Conservation (phyloP, 2,329 filamentous ascomycete genomes). For the Claviceps citrina region DNA sequence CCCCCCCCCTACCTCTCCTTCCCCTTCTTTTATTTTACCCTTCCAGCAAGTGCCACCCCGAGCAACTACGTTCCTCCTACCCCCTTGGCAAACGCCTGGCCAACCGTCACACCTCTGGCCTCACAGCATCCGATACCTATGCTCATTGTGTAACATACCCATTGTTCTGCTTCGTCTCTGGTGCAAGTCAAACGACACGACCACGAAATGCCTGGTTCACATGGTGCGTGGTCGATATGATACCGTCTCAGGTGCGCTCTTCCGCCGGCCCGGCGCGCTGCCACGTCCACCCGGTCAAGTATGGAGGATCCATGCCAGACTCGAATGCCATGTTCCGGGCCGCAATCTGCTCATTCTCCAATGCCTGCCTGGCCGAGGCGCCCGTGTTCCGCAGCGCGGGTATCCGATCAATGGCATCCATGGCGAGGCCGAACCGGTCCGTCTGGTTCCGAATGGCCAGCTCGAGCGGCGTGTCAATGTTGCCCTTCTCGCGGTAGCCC, state of each 20-base stretch:
- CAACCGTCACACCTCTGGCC: neutral
- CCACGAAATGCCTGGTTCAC: neutral
- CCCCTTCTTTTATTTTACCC: too few species aligned
- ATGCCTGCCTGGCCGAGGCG: slow-evolving; percentile 42
- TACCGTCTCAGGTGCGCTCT: slow-evolving; percentile 12
- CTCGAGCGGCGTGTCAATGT: slow-evolving; percentile 68
- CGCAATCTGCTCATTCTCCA: slow-evolving; percentile 49
- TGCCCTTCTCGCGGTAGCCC: slow-evolving; percentile 71
- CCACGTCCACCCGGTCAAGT: slow-evolving; percentile 54
- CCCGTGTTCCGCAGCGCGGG: slow-evolving; percentile 47
- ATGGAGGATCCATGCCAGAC: slow-evolving; percentile 52
- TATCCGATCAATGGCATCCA: slow-evolving; percentile 59
- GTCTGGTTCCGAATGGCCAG: slow-evolving; percentile 64
- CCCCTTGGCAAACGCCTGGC: neutral
- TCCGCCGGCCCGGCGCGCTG: slow-evolving; percentile 28
- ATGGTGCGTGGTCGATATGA: neutral
- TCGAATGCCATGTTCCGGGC: slow-evolving; percentile 52
- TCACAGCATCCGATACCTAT: too few species aligned
- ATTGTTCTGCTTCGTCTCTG: too few species aligned
- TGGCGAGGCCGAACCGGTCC: slow-evolving; percentile 62
- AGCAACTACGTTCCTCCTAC: neutral
- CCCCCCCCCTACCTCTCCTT: too few species aligned
- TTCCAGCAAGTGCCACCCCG: neutral
- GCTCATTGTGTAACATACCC: too few species aligned
- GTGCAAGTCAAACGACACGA: too few species aligned